Evolutionary conservation across 768 basidiomycete genomes (phyloP).

Genomic region (Podaxis rugospora): DNA sequence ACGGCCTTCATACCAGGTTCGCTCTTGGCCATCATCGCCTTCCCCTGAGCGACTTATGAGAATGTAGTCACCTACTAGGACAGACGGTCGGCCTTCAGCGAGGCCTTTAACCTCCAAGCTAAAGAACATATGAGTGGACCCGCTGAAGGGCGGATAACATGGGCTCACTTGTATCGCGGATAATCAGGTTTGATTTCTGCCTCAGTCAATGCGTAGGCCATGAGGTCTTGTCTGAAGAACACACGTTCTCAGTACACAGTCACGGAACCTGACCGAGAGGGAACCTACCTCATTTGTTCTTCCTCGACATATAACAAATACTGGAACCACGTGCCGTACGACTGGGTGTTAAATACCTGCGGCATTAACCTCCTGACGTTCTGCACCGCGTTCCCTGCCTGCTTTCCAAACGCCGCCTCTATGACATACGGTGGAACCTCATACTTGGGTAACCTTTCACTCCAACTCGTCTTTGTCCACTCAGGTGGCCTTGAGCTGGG

Average conservation of each 20-base stretch:
- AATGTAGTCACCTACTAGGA: constrained; percentile 48
- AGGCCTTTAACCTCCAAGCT: constrained; percentile 52
- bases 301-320: constrained; percentile 47
- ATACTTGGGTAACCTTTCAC: constrained; percentile 24
- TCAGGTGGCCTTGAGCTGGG: constrained; percentile 34
- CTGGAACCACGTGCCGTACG: constrained; percentile 43
- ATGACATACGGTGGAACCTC: constrained; percentile 25
- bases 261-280: neutral
- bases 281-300: constrained; percentile 37
- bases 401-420: constrained; percentile 24
- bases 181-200: constrained; percentile 30
- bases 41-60: constrained; percentile 26
- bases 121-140: neutral
- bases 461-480: constrained; percentile 35
- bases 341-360: constrained; percentile 25
- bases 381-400: constrained; percentile 14
- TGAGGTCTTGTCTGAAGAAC: constrained; percentile 30
- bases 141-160: neutral
- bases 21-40: constrained; percentile 17
- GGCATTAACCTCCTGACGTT: constrained; percentile 33
- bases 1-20: constrained; percentile 35
- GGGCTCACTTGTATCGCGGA: constrained; percentile 39
- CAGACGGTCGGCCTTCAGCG: constrained; percentile 54
- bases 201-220: constrained; percentile 31
- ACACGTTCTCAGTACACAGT: neutral